These are phyloP conservation scores for Populus hybrid DNA, from an alignment of 441 rosid species.

Conservation along the genomic window DNA sequence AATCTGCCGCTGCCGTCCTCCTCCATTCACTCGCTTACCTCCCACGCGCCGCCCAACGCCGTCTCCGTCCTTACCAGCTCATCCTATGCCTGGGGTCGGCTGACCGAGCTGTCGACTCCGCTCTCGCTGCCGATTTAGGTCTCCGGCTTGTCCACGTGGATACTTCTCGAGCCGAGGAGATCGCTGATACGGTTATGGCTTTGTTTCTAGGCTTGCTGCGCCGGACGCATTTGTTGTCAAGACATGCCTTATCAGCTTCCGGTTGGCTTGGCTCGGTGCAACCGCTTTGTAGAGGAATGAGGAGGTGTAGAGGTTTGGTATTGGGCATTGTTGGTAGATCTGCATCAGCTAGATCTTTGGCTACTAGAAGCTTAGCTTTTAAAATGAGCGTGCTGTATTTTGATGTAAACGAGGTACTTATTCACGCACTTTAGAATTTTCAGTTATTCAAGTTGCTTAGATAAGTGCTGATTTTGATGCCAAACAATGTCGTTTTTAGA, in stretches of 20 bases:
- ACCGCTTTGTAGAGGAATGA: constrained; percentile 93
- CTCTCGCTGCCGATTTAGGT: constrained; percentile 86
- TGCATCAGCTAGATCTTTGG: constrained; percentile 75
- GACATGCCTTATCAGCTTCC: constrained; percentile 81
- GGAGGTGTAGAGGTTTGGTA: constrained; percentile 91
- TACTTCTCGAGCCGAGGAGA: constrained; percentile 88
- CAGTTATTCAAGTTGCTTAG: constrained; percentile 1
- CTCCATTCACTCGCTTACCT: constrained; percentile 95
- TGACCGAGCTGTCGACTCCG: constrained; percentile 86
- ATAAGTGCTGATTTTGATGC: neutral
- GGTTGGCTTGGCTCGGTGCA: constrained; percentile 95
- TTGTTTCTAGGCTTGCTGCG: constrained; percentile 89
- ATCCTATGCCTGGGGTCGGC: constrained; percentile 89
- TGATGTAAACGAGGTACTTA: constrained; percentile 69
- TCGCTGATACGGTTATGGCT: constrained; percentile 98
- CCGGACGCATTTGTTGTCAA: constrained; percentile 83
- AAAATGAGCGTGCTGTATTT: constrained; percentile 94
- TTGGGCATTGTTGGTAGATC: constrained; percentile 94
- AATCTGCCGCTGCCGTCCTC: constrained; percentile 82
- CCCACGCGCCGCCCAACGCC: constrained; percentile 99
- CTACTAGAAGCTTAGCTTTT: constrained; percentile 90
- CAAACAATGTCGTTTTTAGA: neutral
- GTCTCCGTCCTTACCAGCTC: constrained; percentile 93
- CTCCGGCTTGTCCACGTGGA: constrained; percentile 91
- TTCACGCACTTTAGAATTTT: neutral